A percentile compares a stretch with the other conserved stretches of the same genome.
Evolutionary conservation across 176 grass and related monocot species (phyloP).

Genomic region (Rhipidocladum racemiflorum): DNA sequence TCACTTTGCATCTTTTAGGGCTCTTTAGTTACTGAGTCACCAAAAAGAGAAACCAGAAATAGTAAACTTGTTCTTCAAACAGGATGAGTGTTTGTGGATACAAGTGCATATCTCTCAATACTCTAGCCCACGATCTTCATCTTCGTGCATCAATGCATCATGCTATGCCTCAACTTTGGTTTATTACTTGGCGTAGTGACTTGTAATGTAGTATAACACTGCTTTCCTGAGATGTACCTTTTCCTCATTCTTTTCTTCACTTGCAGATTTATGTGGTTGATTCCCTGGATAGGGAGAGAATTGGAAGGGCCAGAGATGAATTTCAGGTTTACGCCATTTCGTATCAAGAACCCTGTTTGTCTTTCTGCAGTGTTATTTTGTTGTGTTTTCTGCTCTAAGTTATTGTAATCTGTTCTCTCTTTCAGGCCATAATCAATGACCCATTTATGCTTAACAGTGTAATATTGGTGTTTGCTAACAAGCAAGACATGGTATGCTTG

Average conservation of each 20-base stretch:
- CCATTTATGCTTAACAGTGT: conserved; percentile 93
- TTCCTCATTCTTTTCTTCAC: background rate
- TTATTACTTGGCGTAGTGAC: background rate
- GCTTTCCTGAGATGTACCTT: background rate
- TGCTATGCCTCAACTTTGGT: background rate
- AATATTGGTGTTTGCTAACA: conserved; percentile 83
- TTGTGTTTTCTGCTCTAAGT: conserved; percentile 5
- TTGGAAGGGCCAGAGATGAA: conserved; percentile 72
- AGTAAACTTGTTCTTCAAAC: background rate
- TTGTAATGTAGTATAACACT: background rate
- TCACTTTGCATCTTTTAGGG: background rate
- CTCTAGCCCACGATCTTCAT: background rate
- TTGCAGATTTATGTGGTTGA: conserved; percentile 83
- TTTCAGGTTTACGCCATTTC: conserved; percentile 59
- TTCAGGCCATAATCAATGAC: conserved; percentile 87
- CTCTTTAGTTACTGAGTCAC: background rate
- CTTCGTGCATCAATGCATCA: conserved; percentile 1
- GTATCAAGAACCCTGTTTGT: background rate
- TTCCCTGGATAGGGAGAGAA: conserved; percentile 81
- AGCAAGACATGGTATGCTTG: conserved; percentile 86
- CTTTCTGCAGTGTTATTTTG: conserved; percentile 15
- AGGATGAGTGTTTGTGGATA: background rate
- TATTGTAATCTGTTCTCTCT: conserved; percentile 25
- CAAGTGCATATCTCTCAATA: background rate
- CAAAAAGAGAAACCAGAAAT: background rate